Base-by-base conservation (phyloP, 495 filamentous ascomycete genomes). In the Chaetomium fimeti region DNA sequence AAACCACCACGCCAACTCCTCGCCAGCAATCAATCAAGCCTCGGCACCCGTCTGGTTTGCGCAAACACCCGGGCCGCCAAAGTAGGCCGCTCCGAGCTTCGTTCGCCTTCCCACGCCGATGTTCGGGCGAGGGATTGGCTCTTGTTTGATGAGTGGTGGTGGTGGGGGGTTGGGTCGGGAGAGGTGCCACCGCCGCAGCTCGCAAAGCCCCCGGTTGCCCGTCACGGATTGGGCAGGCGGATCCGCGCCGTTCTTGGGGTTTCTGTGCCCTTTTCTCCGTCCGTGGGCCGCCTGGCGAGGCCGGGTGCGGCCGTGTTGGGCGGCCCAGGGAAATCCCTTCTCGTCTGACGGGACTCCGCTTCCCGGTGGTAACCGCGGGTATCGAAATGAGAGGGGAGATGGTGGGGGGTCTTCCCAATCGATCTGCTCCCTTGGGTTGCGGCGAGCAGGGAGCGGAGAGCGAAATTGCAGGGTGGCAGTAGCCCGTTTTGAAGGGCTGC, bases 391-490 rank as follows among this genome's bases (percentile, higher is more conserved):
- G 45, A 11, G 27, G 25, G 27, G 24, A 52, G 6, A 60, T n/a
- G 45, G 45, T n/a, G 45, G n/a, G 29, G 29, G 7, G 29, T 32
- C 3, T 54, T 51, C 24, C 48, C 60, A 62, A 62, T 56, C 16
- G 38, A 43, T 29, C 16, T 29, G 24, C 32, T 45, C 51, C 24
- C 22, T 22, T 32, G 36, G n/a, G n/a, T n/a, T n/a, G n/a, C n/a
- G n/a, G n/a, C n/a, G n/a, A n/a, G 3, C 16, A 2, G n/a, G 53
- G 4, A 58, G 25, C 28, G 28, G 22, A 24, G 25, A 24, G 18
- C 56, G 45, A 42, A 16, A 66, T 66, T 66, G 43, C 64, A 63
- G 49, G 65, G 64, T 66, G 54, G 20, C 28, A 62, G 38, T n/a
- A 58, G 53, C 27, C 52, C 51, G 3, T 28, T 48, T 48, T 28